A percentile compares a stretch with the other conserved stretches of the same genome.
Conservation (phyloP, 2,329 filamentous ascomycete species). For the Daldinia sp. region DNA sequence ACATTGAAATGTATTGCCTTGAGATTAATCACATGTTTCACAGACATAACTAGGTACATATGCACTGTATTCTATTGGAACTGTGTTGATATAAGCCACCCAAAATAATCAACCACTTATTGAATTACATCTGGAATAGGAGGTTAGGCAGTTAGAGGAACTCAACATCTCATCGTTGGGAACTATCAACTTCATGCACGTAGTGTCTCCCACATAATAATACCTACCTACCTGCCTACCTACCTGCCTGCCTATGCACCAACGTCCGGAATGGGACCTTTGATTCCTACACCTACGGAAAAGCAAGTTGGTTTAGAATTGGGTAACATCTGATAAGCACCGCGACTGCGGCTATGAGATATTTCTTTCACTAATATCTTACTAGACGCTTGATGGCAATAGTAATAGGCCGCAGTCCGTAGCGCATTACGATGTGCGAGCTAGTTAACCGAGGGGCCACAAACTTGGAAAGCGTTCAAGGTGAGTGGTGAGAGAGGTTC, state of each 20-base stretch:
- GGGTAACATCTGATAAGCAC: slow-evolving; percentile 30
- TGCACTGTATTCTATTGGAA: too few species aligned
- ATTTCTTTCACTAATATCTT: slow-evolving; percentile 11
- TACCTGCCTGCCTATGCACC: background rate
- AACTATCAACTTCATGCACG: background rate
- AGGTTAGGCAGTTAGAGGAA: background rate
- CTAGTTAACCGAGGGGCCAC: slow-evolving; percentile 18
- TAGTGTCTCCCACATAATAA: slow-evolving; percentile 2
- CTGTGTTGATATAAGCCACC: background rate
- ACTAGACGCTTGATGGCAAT: slow-evolving; percentile 19
- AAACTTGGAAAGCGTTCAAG: slow-evolving; percentile 21
- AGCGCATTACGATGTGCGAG: slow-evolving; percentile 14
- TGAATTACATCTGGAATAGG: too few species aligned
- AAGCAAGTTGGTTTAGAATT: slow-evolving; percentile 13
- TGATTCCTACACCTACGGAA: background rate
- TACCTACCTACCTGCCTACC: too few species aligned
- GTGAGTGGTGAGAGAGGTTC: background rate
- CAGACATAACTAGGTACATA: background rate
- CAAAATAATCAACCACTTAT: background rate
- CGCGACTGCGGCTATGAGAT: slow-evolving; percentile 13
- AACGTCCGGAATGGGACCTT: background rate
- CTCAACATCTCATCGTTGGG: slow-evolving; percentile 6
- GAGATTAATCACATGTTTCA: background rate
- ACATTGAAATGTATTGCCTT: background rate
- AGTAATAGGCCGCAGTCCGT: slow-evolving; percentile 19